phyloP scores from a whole-genome alignment of 305 asterid species.

The Fraxinus sp. region DNA sequence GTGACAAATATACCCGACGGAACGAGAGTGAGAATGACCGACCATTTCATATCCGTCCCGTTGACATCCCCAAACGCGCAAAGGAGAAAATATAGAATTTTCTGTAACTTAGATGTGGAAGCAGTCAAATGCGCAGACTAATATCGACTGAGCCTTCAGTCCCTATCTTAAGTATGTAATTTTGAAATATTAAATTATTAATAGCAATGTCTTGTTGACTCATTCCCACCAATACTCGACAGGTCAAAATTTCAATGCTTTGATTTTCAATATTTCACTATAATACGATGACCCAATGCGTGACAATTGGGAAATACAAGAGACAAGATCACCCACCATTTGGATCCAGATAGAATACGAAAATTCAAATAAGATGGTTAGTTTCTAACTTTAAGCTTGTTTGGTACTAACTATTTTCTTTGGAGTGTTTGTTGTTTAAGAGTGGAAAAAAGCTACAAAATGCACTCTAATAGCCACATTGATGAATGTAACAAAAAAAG shows the following conservation, averaged over 20 bases:
- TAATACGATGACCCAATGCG: neutral
- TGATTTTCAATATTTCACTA: conserved; percentile 17
- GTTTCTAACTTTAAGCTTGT: too few relatives aligned
- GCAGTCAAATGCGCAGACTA: conserved; percentile 12
- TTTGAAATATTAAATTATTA: neutral
- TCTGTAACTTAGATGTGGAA: neutral
- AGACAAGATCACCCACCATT: neutral
- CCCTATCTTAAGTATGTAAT: conserved; percentile 3
- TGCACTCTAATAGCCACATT: neutral
- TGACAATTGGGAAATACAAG: neutral
- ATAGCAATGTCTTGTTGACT: neutral
- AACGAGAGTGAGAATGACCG: too few relatives aligned
- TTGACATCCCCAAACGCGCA: too few relatives aligned
- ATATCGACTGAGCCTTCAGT: conserved; percentile 3
- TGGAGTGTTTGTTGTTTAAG: too few relatives aligned
- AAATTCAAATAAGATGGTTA: too few relatives aligned
- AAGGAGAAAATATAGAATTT: too few relatives aligned
- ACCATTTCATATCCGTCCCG: too few relatives aligned
- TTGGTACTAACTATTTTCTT: too few relatives aligned
- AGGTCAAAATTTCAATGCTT: conserved; percentile 7
- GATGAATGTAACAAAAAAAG: neutral
- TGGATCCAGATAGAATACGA: neutral
- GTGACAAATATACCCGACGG: too few relatives aligned
- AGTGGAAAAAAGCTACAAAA: too few relatives aligned
- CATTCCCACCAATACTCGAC: conserved; percentile 21